Percentiles rank a stretch among this genome's conserved stretches.
These are phyloP conservation scores for Solanum chaucha DNA, from an alignment of 257 asterid genomes.

Conservation along the genomic window DNA sequence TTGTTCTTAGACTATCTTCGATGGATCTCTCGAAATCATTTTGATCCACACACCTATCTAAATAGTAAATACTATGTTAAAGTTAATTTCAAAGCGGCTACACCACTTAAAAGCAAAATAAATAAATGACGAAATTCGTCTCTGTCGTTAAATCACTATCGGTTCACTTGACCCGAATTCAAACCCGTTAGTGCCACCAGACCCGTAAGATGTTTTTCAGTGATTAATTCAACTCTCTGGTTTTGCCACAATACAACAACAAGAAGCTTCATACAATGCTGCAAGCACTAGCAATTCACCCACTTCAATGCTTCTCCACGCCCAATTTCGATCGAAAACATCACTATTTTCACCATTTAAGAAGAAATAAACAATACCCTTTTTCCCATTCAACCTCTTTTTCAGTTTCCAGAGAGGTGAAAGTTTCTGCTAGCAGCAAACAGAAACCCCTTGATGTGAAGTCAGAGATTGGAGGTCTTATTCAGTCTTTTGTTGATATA, in stretches of 20 bases:
- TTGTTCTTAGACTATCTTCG: too few species aligned
- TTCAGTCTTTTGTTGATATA: neutral
- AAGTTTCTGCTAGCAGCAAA: constrained; percentile 16
- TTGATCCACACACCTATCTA: neutral
- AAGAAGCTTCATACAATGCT: neutral
- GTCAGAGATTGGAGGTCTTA: neutral
- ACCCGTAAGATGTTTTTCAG: neutral
- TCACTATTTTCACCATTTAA: neutral
- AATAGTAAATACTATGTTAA: too few species aligned
- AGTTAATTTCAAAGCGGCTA: too few species aligned
- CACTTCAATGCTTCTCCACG: neutral
- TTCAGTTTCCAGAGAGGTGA: constrained; percentile 21
- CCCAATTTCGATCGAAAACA: neutral
- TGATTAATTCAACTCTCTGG: neutral
- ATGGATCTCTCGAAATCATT: neutral
- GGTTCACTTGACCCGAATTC: neutral
- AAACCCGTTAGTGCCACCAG: neutral
- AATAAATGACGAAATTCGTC: neutral
- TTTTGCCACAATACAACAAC: neutral
- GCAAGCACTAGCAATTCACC: neutral
- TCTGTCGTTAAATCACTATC: neutral
- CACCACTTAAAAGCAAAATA: too few species aligned
- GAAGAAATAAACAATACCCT: constrained; percentile 9
- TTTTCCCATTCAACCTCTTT: constrained; percentile 7
- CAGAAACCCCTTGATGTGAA: constrained; percentile 3